phyloP scores from a whole-genome alignment of 2,329 filamentous ascomycete genomes.

The Cytospora chrysosperma region DNA sequence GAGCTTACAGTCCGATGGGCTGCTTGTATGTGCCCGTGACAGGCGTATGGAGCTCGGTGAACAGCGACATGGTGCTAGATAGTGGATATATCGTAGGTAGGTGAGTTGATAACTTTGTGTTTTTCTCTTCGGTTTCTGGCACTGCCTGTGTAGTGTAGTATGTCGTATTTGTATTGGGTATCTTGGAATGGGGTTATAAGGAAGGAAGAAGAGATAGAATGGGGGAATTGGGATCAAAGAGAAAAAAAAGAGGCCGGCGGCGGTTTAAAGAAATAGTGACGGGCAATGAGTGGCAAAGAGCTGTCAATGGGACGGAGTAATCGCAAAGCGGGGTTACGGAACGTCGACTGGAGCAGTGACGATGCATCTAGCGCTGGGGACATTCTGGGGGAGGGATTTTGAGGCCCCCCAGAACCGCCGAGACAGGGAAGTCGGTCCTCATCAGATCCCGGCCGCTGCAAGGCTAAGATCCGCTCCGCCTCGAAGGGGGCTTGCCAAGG shows the following conservation, averaged over 20 bases:
- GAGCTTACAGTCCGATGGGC: conserved; percentile 60
- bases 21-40: conserved; percentile 59
- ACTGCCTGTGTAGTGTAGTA: neutral
- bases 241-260: neutral
- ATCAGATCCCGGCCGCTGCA: neutral
- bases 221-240: too few relatives aligned
- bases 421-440: neutral
- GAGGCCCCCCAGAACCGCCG: neutral
- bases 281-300: conserved; percentile 11
- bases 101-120: neutral
- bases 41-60: conserved; percentile 65
- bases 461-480: conserved; percentile 22
- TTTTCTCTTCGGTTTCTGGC: neutral
- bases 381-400: neutral
- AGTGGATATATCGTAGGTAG: neutral
- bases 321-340: conserved; percentile 20
- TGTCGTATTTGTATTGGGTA: neutral
- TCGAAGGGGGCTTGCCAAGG: neutral
- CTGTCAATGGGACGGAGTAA: conserved; percentile 14
- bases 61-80: conserved; percentile 33
- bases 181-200: conserved; percentile 9
- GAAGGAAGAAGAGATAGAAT: neutral
- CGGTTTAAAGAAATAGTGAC: conserved; percentile 10
- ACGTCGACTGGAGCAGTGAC: conserved; percentile 5
- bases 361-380: conserved; percentile 1